A percentile compares a stretch with the other conserved stretches of the same genome.
Evolutionary conservation across 257 asterid genomes (phyloP).

Genomic region (Solanum bulbocastanum): DNA sequence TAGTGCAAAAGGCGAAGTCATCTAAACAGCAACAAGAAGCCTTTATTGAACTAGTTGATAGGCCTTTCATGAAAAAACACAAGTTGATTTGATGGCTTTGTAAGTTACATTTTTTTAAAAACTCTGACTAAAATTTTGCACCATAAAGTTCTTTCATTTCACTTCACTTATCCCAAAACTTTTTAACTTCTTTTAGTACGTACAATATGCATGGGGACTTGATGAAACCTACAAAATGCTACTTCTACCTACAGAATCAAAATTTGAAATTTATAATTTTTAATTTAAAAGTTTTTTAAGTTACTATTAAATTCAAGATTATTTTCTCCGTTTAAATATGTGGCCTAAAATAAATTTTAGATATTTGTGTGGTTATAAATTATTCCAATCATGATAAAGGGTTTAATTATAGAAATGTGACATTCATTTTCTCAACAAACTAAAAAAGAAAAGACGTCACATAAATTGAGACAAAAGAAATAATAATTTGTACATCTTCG

Average conservation of each 20-base stretch:
- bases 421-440: not conserved
- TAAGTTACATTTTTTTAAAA: not conserved
- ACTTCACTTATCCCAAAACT: not conserved
- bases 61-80: not conserved
- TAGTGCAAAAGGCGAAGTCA: not conserved
- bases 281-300: not conserved
- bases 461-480: fast-evolving
- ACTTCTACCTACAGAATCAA: fast-evolving
- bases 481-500: not conserved
- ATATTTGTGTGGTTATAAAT: not conserved
- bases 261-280: not conserved
- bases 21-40: not conserved
- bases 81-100: not conserved
- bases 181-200: not conserved
- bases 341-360: not conserved
- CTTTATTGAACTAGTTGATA: not conserved
- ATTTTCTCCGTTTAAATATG: not conserved
- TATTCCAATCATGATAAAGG: not conserved
- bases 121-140: not conserved
- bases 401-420: not conserved
- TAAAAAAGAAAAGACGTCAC: not conserved
- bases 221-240: not conserved
- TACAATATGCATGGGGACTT: not conserved
- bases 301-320: not conserved
- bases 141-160: not conserved